phyloP scores from a whole-genome alignment of 2,329 filamentous ascomycete species.

The Fusarium denticulatum region DNA sequence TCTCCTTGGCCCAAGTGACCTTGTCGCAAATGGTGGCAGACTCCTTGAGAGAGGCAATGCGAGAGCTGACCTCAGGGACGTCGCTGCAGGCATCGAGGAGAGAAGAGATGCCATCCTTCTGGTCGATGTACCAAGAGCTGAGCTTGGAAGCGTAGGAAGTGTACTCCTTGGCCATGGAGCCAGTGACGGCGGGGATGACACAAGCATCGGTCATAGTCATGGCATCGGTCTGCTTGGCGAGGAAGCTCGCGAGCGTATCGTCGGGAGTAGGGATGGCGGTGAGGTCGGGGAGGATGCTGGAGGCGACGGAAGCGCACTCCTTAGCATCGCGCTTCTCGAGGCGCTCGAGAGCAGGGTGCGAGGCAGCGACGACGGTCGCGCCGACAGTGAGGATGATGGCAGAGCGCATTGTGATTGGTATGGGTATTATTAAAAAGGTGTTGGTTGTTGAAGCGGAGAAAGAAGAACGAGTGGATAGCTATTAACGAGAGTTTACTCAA shows the following conservation, averaged over 20 bases:
- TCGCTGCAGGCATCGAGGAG: slow-evolving; percentile 44
- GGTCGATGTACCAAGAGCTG: slow-evolving; percentile 37
- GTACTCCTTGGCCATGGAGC: slow-evolving; percentile 41
- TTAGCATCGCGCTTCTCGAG: slow-evolving; percentile 32
- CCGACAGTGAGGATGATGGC: slow-evolving; percentile 22
- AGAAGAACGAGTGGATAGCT: neutral
- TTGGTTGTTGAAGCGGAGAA: neutral
- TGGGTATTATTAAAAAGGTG: neutral
- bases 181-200: slow-evolving; percentile 42
- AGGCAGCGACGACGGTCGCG: slow-evolving; percentile 15
- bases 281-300: slow-evolving; percentile 29
- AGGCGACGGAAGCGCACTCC: slow-evolving; percentile 34
- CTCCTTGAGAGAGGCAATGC: neutral
- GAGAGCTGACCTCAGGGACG: slow-evolving; percentile 35
- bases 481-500: neutral
- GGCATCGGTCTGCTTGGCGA: slow-evolving; percentile 33
- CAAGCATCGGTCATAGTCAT: slow-evolving; percentile 37
- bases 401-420: slow-evolving; percentile 12
- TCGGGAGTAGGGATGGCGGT: slow-evolving; percentile 36
- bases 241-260: slow-evolving; percentile 26
- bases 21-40: slow-evolving; percentile 12
- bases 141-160: slow-evolving; percentile 36
- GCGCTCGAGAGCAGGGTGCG: neutral
- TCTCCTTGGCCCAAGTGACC: slow-evolving; percentile 20
- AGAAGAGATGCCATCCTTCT: slow-evolving; percentile 28